phyloP scores from a whole-genome alignment of 176 grass and related monocot species.

The Phoenix dactylifera region DNA sequence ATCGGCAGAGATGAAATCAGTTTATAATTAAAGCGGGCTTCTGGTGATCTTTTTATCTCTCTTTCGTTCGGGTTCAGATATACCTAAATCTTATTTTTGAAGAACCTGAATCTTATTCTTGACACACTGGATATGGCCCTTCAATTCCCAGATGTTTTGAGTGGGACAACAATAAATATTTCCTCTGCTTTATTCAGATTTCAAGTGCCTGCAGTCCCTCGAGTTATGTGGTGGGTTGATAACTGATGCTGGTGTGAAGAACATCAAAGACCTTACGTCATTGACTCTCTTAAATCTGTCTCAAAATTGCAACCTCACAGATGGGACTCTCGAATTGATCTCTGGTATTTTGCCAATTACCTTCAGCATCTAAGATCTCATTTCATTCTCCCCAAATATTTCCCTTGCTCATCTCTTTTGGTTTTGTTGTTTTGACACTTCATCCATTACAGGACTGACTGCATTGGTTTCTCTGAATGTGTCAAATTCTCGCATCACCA shows the following conservation, averaged over 20 bases:
- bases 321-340: slow-evolving; percentile 74
- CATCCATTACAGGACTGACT: slow-evolving; percentile 54
- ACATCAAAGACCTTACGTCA: slow-evolving; percentile 81
- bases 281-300: slow-evolving; percentile 84
- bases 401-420: too few relatives aligned
- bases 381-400: too few relatives aligned
- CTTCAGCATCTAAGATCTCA: background rate
- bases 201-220: slow-evolving; percentile 77
- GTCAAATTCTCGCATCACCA: slow-evolving; percentile 64
- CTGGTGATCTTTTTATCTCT: too few relatives aligned
- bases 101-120: too few relatives aligned
- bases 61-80: too few relatives aligned
- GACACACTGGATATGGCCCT: too few relatives aligned
- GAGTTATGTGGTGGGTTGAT: slow-evolving; percentile 74
- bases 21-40: too few relatives aligned
- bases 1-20: too few relatives aligned
- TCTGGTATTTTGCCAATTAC: slow-evolving; percentile 29
- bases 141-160: too few relatives aligned
- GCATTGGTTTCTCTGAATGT: slow-evolving; percentile 65
- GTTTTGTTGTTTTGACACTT: background rate
- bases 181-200: slow-evolving; percentile 35
- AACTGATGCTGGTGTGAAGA: slow-evolving; percentile 82
- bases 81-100: too few relatives aligned
- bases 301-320: slow-evolving; percentile 71
- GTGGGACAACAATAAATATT: background rate